A percentile compares a stretch with the other conserved stretches of the same genome.
phyloP scores from a whole-genome alignment of 176 grass and related monocot species.

The Zea mays region Zm-B73-REFERENCE-NAM-5.0 NC_050099.1:79477001-79477500 shows the following conservation, averaged over 20 bases:
- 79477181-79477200: neutral
- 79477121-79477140: slow-evolving; percentile 37
- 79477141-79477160: neutral
- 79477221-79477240: neutral
- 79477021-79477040: neutral
- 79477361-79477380: too few relatives aligned
- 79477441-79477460: neutral
- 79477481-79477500: too few relatives aligned
- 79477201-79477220: neutral
- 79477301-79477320: neutral
- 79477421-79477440: neutral
- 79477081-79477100: neutral
- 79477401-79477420: slow-evolving; percentile 30
- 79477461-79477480: too few relatives aligned
- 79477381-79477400: neutral
- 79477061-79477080: slow-evolving; percentile 21
- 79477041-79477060: slow-evolving; percentile 27
- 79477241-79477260: neutral
- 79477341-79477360: neutral
- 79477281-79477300: neutral
- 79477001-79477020: too few relatives aligned
- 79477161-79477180: slow-evolving; percentile 34
- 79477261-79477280: neutral
- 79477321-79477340: neutral
- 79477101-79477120: slow-evolving; percentile 1